phyloP scores from a whole-genome alignment of 1,139 yeast genomes.

The Petasospora rhodanensis region DNA sequence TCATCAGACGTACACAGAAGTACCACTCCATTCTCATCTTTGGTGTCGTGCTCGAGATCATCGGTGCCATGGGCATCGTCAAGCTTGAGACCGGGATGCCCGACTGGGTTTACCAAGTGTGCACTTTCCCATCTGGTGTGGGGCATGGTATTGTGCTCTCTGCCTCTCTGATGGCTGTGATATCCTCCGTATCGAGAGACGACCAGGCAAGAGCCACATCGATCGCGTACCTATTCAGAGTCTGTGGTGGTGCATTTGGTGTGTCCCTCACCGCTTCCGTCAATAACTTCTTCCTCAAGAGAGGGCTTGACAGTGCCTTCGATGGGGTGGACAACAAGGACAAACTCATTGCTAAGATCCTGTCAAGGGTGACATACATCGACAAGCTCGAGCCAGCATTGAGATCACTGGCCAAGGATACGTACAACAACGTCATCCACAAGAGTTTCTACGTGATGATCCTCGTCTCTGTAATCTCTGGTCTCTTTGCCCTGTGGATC shows the following conservation, averaged over 20 bases:
- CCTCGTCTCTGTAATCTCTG: slow-evolving; percentile 3
- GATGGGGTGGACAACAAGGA: slow-evolving; percentile 2
- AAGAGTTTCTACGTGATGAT: slow-evolving; percentile 6
- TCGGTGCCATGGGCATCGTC: slow-evolving; percentile 4
- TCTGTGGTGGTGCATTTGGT: slow-evolving; percentile 9
- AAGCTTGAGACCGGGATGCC: not conserved
- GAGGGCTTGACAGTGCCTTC: slow-evolving; percentile 1
- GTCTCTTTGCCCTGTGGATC: slow-evolving; percentile 4
- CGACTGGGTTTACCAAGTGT: slow-evolving; percentile 2
- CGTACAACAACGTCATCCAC: slow-evolving; percentile 5
- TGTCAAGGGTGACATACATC: slow-evolving; percentile 6
- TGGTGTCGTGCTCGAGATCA: slow-evolving; percentile 5
- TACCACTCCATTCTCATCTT: slow-evolving; percentile 3
- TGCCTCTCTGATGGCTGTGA: slow-evolving; percentile 9
- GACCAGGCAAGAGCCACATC: slow-evolving; percentile 8
- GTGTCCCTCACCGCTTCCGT: slow-evolving; percentile 7
- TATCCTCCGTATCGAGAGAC: slow-evolving; percentile 6
- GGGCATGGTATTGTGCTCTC: slow-evolving; percentile 9
- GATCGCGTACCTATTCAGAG: slow-evolving; percentile 7
- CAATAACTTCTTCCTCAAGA: slow-evolving; percentile 6
- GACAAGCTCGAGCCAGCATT: slow-evolving; percentile 2
- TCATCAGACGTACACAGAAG: slow-evolving; percentile 7
- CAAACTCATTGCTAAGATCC: slow-evolving; percentile 1
- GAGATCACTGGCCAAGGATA: slow-evolving; percentile 1
- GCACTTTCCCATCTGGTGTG: slow-evolving; percentile 8